Percentiles rank a stretch among this genome's conserved stretches.
Conservation (phyloP, 345 rosid species). For the Linum tenue region DNA sequence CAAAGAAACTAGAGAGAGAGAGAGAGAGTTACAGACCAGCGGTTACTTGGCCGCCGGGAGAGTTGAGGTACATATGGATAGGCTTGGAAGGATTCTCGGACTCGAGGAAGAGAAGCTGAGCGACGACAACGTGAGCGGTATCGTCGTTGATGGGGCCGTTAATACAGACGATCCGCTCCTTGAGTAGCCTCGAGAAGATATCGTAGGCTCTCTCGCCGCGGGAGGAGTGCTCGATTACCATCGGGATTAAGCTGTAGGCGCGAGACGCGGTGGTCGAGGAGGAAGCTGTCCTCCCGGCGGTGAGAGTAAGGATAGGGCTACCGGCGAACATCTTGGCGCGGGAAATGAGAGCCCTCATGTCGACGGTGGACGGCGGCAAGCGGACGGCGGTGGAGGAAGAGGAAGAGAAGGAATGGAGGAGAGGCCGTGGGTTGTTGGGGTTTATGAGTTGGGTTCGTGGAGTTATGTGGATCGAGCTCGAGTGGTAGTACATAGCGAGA, state of each 20-base stretch:
- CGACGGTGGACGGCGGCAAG: conserved; percentile 2
- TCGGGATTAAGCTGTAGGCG: conserved; percentile 65
- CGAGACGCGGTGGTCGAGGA: conserved; percentile 18
- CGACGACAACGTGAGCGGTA: conserved; percentile 88
- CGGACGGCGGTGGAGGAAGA: not conserved
- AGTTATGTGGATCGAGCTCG: not conserved
- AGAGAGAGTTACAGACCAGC: conserved; percentile 42
- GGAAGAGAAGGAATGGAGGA: not conserved
- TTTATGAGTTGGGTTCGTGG: not conserved
- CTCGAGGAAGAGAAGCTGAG: conserved; percentile 96
- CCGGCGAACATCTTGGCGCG: conserved; percentile 15
- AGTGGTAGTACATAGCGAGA: too few species aligned
- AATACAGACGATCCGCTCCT: conserved; percentile 90
- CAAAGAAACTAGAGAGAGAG: not conserved
- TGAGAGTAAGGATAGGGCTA: not conserved
- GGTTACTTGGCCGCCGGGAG: conserved; percentile 97
- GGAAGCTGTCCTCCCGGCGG: not conserved
- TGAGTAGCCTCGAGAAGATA: conserved; percentile 84
- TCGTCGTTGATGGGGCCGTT: conserved; percentile 90
- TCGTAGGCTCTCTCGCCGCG: conserved; percentile 98
- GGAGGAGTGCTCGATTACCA: conserved; percentile 97
- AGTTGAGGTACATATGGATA: conserved; percentile 92
- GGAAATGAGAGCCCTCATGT: conserved; percentile 19
- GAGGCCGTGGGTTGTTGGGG: not conserved
- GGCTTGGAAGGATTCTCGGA: conserved; percentile 98